Percentiles rank a stretch among this genome's conserved stretches.
phyloP scores from a whole-genome alignment of 192 early-diverging fungal species.

The Mortierella alpina region DNA sequence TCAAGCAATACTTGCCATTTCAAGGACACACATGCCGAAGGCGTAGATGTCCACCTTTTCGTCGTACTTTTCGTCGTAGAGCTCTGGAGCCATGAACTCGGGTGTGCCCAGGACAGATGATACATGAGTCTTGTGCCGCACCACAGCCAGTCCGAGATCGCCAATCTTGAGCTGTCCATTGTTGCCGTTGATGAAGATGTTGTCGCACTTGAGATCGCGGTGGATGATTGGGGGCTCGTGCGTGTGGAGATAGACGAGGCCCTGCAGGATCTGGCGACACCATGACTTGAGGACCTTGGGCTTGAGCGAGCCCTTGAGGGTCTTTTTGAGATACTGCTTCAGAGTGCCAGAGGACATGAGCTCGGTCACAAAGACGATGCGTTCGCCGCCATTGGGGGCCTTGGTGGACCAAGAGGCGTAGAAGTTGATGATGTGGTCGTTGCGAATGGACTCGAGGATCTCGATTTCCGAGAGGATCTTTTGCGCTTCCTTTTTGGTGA shows the following conservation, averaged over 20 bases:
- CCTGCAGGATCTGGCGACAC: slow-evolving; percentile 84
- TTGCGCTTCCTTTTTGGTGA: slow-evolving; percentile 48
- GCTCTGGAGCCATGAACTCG: slow-evolving; percentile 92
- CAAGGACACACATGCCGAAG: slow-evolving; percentile 85
- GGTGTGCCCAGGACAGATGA: slow-evolving; percentile 83
- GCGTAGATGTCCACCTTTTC: slow-evolving; percentile 93
- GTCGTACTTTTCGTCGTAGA: slow-evolving; percentile 89
- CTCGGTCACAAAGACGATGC: slow-evolving; percentile 89
- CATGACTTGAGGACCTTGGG: slow-evolving; percentile 82
- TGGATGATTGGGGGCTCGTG: slow-evolving; percentile 88
- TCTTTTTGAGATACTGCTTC: slow-evolving; percentile 80
- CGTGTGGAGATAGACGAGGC: slow-evolving; percentile 83
- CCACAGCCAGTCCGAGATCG: slow-evolving; percentile 81
- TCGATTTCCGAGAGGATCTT: slow-evolving; percentile 62
- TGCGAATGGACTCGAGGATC: slow-evolving; percentile 81
- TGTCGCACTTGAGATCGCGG: slow-evolving; percentile 78
- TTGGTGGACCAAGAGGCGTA: slow-evolving; percentile 74
- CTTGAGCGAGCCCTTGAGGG: slow-evolving; percentile 71
- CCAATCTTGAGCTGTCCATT: slow-evolving; percentile 92
- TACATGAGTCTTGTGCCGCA: slow-evolving; percentile 72
- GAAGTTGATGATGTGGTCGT: slow-evolving; percentile 87
- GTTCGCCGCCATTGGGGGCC: slow-evolving; percentile 65
- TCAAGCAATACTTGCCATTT: slow-evolving; percentile 56
- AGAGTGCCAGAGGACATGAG: slow-evolving; percentile 90
- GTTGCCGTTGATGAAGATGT: slow-evolving; percentile 91